phyloP scores from a whole-genome alignment of 257 asterid species.

The Nicotiana paniculata region DNA sequence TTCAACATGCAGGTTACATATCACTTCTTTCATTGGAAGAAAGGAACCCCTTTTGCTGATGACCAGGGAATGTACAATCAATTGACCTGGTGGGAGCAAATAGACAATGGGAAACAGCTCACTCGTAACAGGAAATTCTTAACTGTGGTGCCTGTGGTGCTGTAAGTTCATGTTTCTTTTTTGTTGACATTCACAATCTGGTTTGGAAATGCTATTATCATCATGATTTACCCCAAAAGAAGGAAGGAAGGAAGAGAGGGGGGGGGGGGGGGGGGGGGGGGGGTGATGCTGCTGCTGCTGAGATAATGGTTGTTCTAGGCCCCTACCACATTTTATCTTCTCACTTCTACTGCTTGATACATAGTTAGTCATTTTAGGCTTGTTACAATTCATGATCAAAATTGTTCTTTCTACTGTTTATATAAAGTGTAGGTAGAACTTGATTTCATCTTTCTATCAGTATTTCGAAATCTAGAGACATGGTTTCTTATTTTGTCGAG shows the following conservation, averaged over 20 bases:
- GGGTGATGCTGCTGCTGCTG: not conserved
- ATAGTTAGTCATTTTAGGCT: no score
- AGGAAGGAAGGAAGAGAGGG: no score
- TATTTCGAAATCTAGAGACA: no score
- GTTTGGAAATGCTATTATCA: not conserved
- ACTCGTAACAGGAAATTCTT: constrained; percentile 88
- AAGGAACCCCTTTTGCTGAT: constrained; percentile 93
- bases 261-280: no score
- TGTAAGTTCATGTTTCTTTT: constrained; percentile 45
- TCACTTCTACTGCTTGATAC: no score
- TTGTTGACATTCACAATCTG: not conserved
- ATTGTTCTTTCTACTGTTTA: no score
- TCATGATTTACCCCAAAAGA: not conserved
- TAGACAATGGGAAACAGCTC: constrained; percentile 86
- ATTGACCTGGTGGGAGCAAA: constrained; percentile 96
- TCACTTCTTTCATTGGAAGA: constrained; percentile 89
- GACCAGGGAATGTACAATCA: constrained; percentile 88
- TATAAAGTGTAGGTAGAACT: no score
- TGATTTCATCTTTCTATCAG: no score
- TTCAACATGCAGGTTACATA: constrained; percentile 54
- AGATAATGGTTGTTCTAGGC: not conserved
- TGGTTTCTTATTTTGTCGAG: no score
- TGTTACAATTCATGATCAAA: no score
- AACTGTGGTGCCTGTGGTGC: constrained; percentile 84
- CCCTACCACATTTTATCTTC: no score